Conservation (phyloP, 108 stramenopile genomes). For the Cyclotella distinguenda region DNA sequence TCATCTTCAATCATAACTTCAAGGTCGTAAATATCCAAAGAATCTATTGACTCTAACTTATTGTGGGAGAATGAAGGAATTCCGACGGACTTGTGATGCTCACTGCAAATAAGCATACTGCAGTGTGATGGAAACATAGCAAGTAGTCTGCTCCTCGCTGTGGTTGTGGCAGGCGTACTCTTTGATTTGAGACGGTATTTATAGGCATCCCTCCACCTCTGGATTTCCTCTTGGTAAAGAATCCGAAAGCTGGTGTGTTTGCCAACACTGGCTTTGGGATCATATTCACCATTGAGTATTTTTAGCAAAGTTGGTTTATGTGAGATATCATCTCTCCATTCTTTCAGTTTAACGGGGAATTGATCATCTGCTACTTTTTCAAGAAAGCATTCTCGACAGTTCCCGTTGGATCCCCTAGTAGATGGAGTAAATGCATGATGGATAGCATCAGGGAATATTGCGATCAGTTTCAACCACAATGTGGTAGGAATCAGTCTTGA, state of each 20-base stretch:
- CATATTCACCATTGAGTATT: not conserved
- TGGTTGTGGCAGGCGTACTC: slow-evolving; percentile 15
- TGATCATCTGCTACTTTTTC: slow-evolving; percentile 24
- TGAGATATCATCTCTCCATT: slow-evolving; percentile 32
- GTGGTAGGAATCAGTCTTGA: slow-evolving; percentile 28
- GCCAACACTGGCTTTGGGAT: not conserved
- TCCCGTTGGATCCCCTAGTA: slow-evolving; percentile 24
- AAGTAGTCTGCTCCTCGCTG: slow-evolving; percentile 17
- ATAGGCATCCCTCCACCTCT: slow-evolving; percentile 34
- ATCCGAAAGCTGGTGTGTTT: slow-evolving; percentile 10
- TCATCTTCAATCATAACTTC: slow-evolving; percentile 19
- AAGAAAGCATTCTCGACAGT: slow-evolving; percentile 33
- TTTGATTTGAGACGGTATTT: slow-evolving; percentile 15
- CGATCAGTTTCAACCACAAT: slow-evolving; percentile 53
- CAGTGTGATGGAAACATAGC: not conserved
- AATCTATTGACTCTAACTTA: slow-evolving; percentile 5
- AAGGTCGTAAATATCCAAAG: slow-evolving; percentile 23
- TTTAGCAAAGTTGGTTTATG: slow-evolving; percentile 10
- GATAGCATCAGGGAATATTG: slow-evolving; percentile 62
- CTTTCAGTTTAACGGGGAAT: slow-evolving; percentile 31
- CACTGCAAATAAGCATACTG: slow-evolving; percentile 11
- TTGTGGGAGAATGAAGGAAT: slow-evolving; percentile 1
- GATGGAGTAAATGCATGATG: slow-evolving; percentile 14
- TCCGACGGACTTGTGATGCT: slow-evolving; percentile 17
- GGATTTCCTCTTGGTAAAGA: slow-evolving; percentile 20